A percentile compares a stretch with the other conserved stretches of the same genome.
Evolutionary conservation across 306 rosid species (phyloP).

Genomic region (Vigna unguiculata): DNA sequence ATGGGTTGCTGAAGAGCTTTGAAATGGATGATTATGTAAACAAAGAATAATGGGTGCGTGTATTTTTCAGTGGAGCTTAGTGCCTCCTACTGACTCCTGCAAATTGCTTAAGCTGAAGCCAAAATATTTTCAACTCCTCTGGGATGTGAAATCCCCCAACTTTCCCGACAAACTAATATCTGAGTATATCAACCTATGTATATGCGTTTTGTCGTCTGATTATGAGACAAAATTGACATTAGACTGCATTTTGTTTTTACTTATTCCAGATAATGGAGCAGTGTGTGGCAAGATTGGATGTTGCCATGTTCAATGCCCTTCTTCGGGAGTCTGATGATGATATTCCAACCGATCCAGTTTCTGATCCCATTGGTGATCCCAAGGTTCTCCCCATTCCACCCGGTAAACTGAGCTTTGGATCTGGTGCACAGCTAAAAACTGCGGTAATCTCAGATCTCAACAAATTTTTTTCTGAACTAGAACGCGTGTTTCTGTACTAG

Average conservation of each 20-base stretch:
- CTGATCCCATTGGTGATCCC: conserved; percentile 90
- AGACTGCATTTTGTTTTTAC: conserved; percentile 28
- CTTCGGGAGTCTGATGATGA: conserved; percentile 93
- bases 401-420: conserved; percentile 88
- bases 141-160: neutral
- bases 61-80: conserved; percentile 12
- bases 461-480: conserved; percentile 3
- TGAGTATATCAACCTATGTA: conserved; percentile 1
- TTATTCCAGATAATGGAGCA: conserved; percentile 89
- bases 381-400: conserved; percentile 84
- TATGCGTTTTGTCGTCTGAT: neutral
- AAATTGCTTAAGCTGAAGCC: conserved; percentile 25
- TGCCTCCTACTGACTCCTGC: neutral
- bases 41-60: conserved; percentile 34
- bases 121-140: neutral
- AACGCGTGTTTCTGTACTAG: neutral
- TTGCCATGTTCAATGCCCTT: conserved; percentile 98
- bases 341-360: conserved; percentile 94
- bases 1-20: conserved; percentile 15
- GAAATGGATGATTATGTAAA: conserved; percentile 5
- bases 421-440: conserved; percentile 92
- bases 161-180: conserved; percentile 1
- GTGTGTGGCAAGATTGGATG: conserved; percentile 89
- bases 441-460: conserved; percentile 62
- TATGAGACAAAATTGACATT: conserved; percentile 35